Evolutionary conservation across 441 rosid species (phyloP).

Genomic region (Kokia cookei): DNA sequence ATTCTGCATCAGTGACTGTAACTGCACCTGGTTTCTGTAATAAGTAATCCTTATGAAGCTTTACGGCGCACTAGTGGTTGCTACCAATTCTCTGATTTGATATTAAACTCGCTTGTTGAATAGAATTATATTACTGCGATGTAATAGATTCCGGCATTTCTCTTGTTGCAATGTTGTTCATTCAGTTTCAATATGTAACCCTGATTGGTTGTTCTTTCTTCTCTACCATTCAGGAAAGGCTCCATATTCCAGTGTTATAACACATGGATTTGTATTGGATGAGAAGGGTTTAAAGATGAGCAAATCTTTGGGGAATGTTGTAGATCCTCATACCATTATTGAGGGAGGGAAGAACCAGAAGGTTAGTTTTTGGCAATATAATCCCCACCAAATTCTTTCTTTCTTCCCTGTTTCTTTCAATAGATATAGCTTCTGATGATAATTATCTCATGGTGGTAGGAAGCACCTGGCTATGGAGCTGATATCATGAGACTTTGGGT

Average conservation of each 20-base stretch:
- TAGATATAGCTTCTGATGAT: conserved; percentile 11
- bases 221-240: conserved; percentile 67
- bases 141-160: background rate
- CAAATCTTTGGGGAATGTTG: conserved; percentile 95
- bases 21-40: background rate
- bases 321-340: conserved; percentile 74
- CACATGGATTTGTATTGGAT: conserved; percentile 98
- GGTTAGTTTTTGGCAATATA: conserved; percentile 35
- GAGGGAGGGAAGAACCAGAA: conserved; percentile 85
- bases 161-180: conserved; percentile 1
- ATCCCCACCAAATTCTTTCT: background rate
- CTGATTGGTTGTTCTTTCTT: conserved; percentile 12
- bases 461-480: conserved; percentile 92
- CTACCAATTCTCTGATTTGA: background rate
- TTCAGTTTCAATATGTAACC: background rate
- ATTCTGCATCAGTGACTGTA: background rate
- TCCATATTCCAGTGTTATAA: conserved; percentile 80
- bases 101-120: background rate
- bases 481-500: conserved; percentile 98
- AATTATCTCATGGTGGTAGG: conserved; percentile 46
- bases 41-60: background rate
- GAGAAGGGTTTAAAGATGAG: conserved; percentile 99
- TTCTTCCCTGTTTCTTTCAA: background rate
- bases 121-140: background rate
- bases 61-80: background rate